Evolutionary conservation across 2,329 filamentous ascomycete species (phyloP), one percentile per base, ranked within the genome.

Genomic region (Neonectria sp.): DNA sequence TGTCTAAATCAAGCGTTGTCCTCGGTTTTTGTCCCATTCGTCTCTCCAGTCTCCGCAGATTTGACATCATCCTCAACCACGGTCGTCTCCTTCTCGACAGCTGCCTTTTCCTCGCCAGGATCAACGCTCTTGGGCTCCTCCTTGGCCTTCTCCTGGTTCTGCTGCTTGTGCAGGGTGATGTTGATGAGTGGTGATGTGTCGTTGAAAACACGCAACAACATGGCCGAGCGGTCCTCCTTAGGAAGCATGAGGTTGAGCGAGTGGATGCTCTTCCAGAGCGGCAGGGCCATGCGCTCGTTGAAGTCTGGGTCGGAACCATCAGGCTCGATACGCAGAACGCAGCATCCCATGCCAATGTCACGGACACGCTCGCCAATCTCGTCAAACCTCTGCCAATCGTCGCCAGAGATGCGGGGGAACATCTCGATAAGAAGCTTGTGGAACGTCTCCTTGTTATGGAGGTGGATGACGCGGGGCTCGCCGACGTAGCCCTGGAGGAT

Each of bases 231-330:
- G 72, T 99, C 96, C 80, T 99, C 96, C 85, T 99, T 99, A 56
- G 96, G 95, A 77, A 99, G 86, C 96, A 99, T 99, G 60, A 99
- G 89, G 80, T 99, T 99, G 66, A 98, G 86, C 24, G 93, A 95
- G 74, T 95, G 91, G 68, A 97, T 89, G 79, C 95, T 97, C 82
- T 97, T 92, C 96, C 96, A 99, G 31, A 99, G 85, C 4, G 96
- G 96, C 21, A 99, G 87, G 2, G 95, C 93, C 89, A 98, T 94
- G 29, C 89, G 86, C 84, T 98, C 95, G 27, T 83, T 80, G 68
- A 91, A 91, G 52, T 87, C 85, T 9, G 83, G 80, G 65, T 89
- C 85, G n/a, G 80, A 84, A 45, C 89, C 91, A 63, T 90, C 91
- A 29, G 94, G 91, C 83, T 96, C 93, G 51, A 98, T 87, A 56